Conservation (phyloP, 352 stramenopile genomes). For the Phytophthora pluvialis region DNA sequence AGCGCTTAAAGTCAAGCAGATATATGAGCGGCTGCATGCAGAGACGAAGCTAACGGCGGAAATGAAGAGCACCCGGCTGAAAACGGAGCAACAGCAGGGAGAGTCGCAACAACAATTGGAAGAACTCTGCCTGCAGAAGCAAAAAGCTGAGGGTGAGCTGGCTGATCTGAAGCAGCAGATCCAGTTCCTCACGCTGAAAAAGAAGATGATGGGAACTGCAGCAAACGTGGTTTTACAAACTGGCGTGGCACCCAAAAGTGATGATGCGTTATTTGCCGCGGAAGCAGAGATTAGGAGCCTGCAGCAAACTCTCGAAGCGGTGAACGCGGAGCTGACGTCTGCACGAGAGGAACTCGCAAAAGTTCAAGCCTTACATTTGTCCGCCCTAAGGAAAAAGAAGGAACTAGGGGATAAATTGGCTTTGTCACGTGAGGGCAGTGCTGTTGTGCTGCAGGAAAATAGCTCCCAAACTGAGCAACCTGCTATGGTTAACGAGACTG, state of each 20-base stretch:
- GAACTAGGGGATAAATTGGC: slow-evolving; percentile 44
- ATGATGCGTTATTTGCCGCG: slow-evolving; percentile 17
- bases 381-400: slow-evolving; percentile 57
- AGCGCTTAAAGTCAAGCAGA: slow-evolving; percentile 46
- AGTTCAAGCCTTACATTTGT: slow-evolving; percentile 48
- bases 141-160: slow-evolving; percentile 42
- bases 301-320: slow-evolving; percentile 45
- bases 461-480: slow-evolving; percentile 23
- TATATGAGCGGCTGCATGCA: slow-evolving; percentile 63
- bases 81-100: slow-evolving; percentile 39
- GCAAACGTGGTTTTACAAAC: neutral
- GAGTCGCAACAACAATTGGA: slow-evolving; percentile 46
- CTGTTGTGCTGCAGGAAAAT: slow-evolving; percentile 9
- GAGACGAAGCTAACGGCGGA: slow-evolving; percentile 58
- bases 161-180: slow-evolving; percentile 61
- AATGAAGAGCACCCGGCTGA: slow-evolving; percentile 35
- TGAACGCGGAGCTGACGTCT: slow-evolving; percentile 47
- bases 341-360: slow-evolving; percentile 55
- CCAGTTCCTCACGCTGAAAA: slow-evolving; percentile 50
- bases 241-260: slow-evolving; percentile 1
- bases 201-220: slow-evolving; percentile 45
- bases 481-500: neutral
- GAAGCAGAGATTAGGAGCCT: slow-evolving; percentile 50
- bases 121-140: slow-evolving; percentile 42
- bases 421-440: slow-evolving; percentile 15